These are phyloP conservation scores for Leishmania major DNA, from an alignment of 208 protist genomes.

Conservation along the genomic window DNA sequence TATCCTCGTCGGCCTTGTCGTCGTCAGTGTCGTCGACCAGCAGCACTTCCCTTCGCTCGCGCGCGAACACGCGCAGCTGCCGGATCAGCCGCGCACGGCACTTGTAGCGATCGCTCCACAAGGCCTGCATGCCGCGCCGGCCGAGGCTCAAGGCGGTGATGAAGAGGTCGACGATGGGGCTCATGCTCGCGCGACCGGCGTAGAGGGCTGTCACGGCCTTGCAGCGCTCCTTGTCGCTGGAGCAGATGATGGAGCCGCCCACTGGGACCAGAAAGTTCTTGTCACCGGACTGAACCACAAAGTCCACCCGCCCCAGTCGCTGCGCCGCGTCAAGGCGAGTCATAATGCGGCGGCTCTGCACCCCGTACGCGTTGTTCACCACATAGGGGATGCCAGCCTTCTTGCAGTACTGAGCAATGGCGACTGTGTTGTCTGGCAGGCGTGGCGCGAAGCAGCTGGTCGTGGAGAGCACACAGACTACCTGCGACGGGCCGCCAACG, in stretches of 20 bases:
- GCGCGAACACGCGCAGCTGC: conserved; percentile 57
- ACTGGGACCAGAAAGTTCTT: conserved; percentile 99
- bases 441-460: conserved; percentile 99
- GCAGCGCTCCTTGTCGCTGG: conserved; percentile 24
- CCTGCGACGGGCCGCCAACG: conserved; percentile 57
- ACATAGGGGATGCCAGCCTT: conserved; percentile 89
- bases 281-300: conserved; percentile 97
- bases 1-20: conserved; percentile 3
- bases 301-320: conserved; percentile 89
- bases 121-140: conserved; percentile 56
- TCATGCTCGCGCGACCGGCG: conserved; percentile 93
- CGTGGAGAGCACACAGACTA: conserved; percentile 97
- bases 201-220: conserved; percentile 66
- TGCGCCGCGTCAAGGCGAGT: conserved; percentile 74
- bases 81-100: conserved; percentile 32
- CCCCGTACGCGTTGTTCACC: conserved; percentile 99
- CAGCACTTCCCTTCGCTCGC: conserved; percentile 50
- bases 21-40: conserved; percentile 13
- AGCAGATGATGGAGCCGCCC: conserved; percentile 82
- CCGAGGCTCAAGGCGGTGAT: conserved; percentile 96
- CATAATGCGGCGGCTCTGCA: conserved; percentile 92
- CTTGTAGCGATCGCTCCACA: conserved; percentile 83
- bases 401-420: conserved; percentile 91
- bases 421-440: conserved; percentile 93
- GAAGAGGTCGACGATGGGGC: conserved; percentile 95